Percentiles rank a stretch among this genome's conserved stretches.
Conservation (phyloP, 371 early-diverging fungal species). For the Mucor ambiguus region DNA sequence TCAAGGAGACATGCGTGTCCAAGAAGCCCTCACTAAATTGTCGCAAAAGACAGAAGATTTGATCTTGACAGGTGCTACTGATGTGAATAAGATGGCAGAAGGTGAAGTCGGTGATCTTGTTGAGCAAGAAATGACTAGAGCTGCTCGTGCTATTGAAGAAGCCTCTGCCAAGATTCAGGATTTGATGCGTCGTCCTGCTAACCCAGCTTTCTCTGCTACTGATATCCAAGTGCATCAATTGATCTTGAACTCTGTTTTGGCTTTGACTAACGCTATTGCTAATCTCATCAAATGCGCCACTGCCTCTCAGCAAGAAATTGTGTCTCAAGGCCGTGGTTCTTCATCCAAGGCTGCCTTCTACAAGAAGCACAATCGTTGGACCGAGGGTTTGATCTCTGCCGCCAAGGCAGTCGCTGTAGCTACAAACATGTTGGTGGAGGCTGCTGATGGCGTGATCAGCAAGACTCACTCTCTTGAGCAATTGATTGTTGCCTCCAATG, state of each 20-base stretch:
- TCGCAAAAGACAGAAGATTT: conserved; percentile 77
- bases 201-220: conserved; percentile 68
- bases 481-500: conserved; percentile 94
- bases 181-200: conserved; percentile 76
- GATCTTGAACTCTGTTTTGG: conserved; percentile 88
- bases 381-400: conserved; percentile 96
- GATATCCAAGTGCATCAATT: conserved; percentile 91
- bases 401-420: conserved; percentile 95
- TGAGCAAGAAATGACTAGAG: conserved; percentile 91
- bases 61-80: conserved; percentile 67
- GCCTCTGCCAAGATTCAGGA: conserved; percentile 84
- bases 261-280: conserved; percentile 93
- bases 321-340: conserved; percentile 87
- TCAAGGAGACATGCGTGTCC: conserved; percentile 76
- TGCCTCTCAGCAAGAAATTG: conserved; percentile 95
- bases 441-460: conserved; percentile 94
- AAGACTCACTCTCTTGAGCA: conserved; percentile 92
- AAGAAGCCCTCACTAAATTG: conserved; percentile 71
- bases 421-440: conserved; percentile 90
- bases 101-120: conserved; percentile 92
- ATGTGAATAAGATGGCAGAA: conserved; percentile 68
- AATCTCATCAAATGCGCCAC: conserved; percentile 94
- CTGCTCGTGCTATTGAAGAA: conserved; percentile 91
- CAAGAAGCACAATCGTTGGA: conserved; percentile 99
- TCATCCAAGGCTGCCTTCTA: conserved; percentile 92